phyloP scores from a whole-genome alignment of 805 yeast species.

The Hanseniaspora pseudoguilliermondii region DNA sequence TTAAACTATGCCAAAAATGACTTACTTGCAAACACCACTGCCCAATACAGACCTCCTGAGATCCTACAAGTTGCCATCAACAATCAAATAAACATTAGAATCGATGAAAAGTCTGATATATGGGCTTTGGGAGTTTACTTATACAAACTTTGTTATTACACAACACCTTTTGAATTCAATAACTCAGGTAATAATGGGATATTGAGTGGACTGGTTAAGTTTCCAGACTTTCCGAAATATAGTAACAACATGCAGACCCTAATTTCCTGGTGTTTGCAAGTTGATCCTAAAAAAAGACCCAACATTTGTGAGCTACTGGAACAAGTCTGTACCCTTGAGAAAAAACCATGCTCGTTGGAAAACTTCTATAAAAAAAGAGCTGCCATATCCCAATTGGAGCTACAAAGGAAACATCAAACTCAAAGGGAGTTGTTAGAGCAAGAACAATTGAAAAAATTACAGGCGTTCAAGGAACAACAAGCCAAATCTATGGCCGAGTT shows the following conservation, averaged over 20 bases:
- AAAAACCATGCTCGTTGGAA: conserved; percentile 32
- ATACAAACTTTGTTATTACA: conserved; percentile 66
- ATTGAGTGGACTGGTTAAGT: conserved; percentile 40
- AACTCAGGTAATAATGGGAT: conserved; percentile 51
- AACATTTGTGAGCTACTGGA: conserved; percentile 58
- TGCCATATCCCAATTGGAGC: conserved; percentile 6
- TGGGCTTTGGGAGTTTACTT: conserved; percentile 77
- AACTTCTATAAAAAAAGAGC: conserved; percentile 29
- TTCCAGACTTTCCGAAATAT: conserved; percentile 45
- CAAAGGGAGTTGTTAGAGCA: conserved; percentile 11
- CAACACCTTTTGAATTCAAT: conserved; percentile 61
- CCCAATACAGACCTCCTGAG: conserved; percentile 76
- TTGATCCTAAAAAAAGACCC: conserved; percentile 61
- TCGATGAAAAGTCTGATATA: conserved; percentile 69
- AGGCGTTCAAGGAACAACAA: conserved; percentile 6
- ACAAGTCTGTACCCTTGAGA: conserved; percentile 52
- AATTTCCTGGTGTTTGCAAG: conserved; percentile 47
- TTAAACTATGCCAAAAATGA: conserved; percentile 50
- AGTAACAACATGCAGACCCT: conserved; percentile 51
- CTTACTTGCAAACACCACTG: conserved; percentile 66
- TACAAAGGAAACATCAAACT: conserved; percentile 8
- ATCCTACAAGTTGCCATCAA: conserved; percentile 63
- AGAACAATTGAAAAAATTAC: conserved; percentile 1
- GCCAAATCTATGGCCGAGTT: neutral
- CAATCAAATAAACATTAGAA: conserved; percentile 35